Conservation (phyloP, 176 grass and related monocot genomes). For the Thalia dealbata region DNA sequence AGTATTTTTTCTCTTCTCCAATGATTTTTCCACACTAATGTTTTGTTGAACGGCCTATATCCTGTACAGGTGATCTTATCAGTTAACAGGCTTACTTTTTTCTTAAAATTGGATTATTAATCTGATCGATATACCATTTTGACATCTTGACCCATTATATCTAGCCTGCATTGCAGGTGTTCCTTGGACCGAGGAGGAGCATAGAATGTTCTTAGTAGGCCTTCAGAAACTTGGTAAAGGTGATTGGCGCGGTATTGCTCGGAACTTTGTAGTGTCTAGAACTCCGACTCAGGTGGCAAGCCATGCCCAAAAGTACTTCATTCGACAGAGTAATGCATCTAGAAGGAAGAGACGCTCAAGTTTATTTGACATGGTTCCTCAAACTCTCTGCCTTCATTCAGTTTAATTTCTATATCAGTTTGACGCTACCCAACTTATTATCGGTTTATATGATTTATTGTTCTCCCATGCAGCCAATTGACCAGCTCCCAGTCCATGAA, state of each 20-base stretch:
- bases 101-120: too few relatives aligned
- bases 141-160: background rate
- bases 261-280: constrained; percentile 69
- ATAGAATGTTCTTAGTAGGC: constrained; percentile 74
- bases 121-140: too few relatives aligned
- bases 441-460: too few relatives aligned
- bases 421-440: background rate
- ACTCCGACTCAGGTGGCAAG: constrained; percentile 94
- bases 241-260: constrained; percentile 82
- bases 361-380: constrained; percentile 81
- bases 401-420: background rate
- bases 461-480: constrained; percentile 33
- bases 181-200: constrained; percentile 95
- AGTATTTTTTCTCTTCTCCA: too few relatives aligned
- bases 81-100: too few relatives aligned
- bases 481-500: constrained; percentile 8
- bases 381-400: constrained; percentile 40
- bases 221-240: constrained; percentile 84
- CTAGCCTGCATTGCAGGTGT: constrained; percentile 37
- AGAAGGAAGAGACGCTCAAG: constrained; percentile 80
- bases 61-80: too few relatives aligned
- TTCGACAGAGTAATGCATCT: constrained; percentile 68
- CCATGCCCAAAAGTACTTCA: constrained; percentile 94
- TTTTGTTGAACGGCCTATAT: too few relatives aligned
- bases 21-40: too few relatives aligned